These are phyloP conservation scores for Tylopilus cervinicoccineus DNA, from an alignment of 768 basidiomycete species.

Conservation along the genomic window DNA sequence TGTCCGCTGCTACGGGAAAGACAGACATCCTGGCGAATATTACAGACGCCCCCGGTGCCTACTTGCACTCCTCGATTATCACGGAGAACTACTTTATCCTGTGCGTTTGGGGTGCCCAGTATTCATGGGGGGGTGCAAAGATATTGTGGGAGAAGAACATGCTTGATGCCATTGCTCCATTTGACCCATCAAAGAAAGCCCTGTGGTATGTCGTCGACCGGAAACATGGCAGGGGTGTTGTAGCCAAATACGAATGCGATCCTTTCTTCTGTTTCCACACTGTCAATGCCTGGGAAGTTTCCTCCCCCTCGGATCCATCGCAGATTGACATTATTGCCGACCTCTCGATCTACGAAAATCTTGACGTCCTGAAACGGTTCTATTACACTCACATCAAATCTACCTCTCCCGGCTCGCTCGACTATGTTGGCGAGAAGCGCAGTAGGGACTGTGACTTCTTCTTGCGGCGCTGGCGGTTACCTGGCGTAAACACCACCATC, in stretches of 20 bases:
- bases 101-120: constrained; percentile 33
- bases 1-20: constrained; percentile 28
- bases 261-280: constrained; percentile 40
- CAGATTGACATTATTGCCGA: constrained; percentile 34
- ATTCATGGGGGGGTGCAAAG: constrained; percentile 26
- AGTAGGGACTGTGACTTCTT: constrained; percentile 14
- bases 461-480: constrained; percentile 31
- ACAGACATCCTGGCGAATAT: constrained; percentile 35
- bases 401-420: constrained; percentile 22
- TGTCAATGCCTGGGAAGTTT: constrained; percentile 37
- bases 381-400: constrained; percentile 30
- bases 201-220: constrained; percentile 39
- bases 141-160: constrained; percentile 32
- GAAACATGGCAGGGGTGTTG: constrained; percentile 31
- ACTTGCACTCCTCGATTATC: constrained; percentile 36
- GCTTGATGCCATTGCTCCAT: constrained; percentile 31
- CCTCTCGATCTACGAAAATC: constrained; percentile 33
- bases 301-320: constrained; percentile 18
- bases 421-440: constrained; percentile 22
- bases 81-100: constrained; percentile 36
- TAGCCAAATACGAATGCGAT: constrained; percentile 34
- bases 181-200: constrained; percentile 25
- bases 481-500: constrained; percentile 18
- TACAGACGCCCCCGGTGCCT: constrained; percentile 36
- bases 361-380: constrained; percentile 29